Evolutionary conservation across 345 rosid species (phyloP), one percentile per base, ranked within the genome.

Genomic region (Ricinus communis): DNA sequence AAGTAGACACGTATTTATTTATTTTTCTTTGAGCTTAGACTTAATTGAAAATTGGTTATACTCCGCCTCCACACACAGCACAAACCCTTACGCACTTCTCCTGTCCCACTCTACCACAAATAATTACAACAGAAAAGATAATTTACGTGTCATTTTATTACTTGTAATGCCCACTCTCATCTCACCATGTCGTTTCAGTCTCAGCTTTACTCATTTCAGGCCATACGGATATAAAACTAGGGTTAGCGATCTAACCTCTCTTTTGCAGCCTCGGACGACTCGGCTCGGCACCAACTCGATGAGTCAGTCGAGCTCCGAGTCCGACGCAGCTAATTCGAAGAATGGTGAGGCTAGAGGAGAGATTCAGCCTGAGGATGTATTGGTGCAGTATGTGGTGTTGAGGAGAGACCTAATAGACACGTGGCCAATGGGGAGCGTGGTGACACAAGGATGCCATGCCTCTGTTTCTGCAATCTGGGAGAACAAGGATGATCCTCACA

Each of bases 401-500:
- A 82, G 97, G 73, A 51, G 97, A 71, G 99, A 95, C 76, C 82
- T 95, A n/a, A 87, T 95, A 38, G 97, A 92, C 70, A 77, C 85
- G 51, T 92, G 99, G 99, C 97, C 97, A 41, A 79, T 84, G 70
- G 99, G 97, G 51, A 95, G 97, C 85, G 85, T 95, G 58, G 90
- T 95, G 5, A 89, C 99, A 0, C 99, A 95, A 76, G 99, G 97
- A 8, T 95, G 97, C 70, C 99, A 95, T 73, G 96, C 99, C 66
- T 85, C 99, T 12, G 93, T 92, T 15, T 71, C 86, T 8, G 97
- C 96, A 62, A 83, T 92, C 55, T 90, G 99, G 97, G 75, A 74
- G 33, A 76, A 86, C 75, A 87, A 78, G 71, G 93, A 85, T 74
- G 93, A 95, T 79, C 86, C 85, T 16, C 65, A 76, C 57, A 89